These are phyloP conservation scores for Leishmania aethiopica DNA, from an alignment of 208 protist genomes.

Conservation along the genomic window DNA sequence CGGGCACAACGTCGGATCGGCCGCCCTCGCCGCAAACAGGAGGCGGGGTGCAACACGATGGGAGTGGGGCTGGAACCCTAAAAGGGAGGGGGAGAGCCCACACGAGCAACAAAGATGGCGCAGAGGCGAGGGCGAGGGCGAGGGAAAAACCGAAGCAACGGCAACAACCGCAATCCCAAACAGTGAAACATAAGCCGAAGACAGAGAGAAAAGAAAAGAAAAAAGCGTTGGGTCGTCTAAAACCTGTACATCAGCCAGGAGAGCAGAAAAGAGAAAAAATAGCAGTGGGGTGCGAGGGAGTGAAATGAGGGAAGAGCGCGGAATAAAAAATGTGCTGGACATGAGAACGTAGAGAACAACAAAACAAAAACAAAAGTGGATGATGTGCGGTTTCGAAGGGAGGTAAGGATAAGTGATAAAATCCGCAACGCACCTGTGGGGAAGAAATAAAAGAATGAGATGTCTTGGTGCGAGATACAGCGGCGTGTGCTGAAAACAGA, in stretches of 20 bases:
- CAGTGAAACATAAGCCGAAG: neutral
- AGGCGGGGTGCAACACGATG: neutral
- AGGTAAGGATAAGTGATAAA: neutral
- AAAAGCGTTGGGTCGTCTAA: neutral
- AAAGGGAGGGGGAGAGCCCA: too few species aligned
- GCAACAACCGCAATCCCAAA: neutral
- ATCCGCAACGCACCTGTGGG: neutral
- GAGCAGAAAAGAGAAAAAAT: neutral
- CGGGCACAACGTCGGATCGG: neutral
- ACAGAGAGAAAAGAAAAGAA: conserved; percentile 11
- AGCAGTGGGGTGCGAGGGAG: neutral
- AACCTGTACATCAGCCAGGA: neutral
- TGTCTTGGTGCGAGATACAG: neutral
- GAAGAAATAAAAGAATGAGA: neutral
- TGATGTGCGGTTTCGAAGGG: neutral
- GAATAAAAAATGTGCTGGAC: neutral
- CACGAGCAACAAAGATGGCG: neutral
- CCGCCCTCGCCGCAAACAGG: neutral
- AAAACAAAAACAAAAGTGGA: neutral
- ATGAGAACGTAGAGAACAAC: neutral
- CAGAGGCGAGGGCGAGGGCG: neutral
- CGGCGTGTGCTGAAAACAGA: neutral
- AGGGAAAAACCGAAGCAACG: conserved; percentile 18
- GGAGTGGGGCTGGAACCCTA: too few species aligned
- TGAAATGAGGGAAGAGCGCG: neutral